phyloP scores from a whole-genome alignment of 2,329 filamentous ascomycete genomes.

The Penicillium sp. region DNA sequence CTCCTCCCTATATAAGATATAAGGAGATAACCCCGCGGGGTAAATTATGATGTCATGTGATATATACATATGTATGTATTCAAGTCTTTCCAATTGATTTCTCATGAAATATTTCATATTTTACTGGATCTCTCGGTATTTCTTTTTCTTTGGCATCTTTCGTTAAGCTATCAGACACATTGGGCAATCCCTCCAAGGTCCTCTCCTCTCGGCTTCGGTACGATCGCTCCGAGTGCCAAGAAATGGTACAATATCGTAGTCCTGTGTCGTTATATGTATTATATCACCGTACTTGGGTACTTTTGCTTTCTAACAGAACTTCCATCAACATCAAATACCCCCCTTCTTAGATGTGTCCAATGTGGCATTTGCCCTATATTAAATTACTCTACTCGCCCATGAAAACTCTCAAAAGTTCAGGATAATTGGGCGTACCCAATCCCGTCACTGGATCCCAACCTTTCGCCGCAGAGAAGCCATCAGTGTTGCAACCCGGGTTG shows the following conservation, averaged over 20 bases:
- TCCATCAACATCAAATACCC: neutral
- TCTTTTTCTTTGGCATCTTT: neutral
- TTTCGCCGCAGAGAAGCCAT: constrained; percentile 25
- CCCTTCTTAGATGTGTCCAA: neutral
- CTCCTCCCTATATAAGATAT: neutral
- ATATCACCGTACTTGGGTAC: neutral
- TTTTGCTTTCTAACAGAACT: neutral
- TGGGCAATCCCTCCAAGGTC: too few relatives aligned
- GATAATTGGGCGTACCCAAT: constrained; percentile 34
- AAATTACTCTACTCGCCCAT: constrained; percentile 16
- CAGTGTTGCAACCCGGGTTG: constrained; percentile 30
- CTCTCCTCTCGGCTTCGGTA: neutral
- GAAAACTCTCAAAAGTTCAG: constrained; percentile 31
- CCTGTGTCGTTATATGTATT: neutral
- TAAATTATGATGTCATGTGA: neutral
- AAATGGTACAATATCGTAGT: neutral
- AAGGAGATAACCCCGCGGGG: neutral
- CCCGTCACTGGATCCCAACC: constrained; percentile 37
- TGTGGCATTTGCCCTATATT: neutral
- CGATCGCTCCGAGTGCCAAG: neutral
- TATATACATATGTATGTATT: too few relatives aligned
- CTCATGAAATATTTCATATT: too few relatives aligned
- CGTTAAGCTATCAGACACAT: neutral
- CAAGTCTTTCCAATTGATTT: neutral
- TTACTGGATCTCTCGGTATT: neutral